A percentile compares a stretch with the other conserved stretches of the same genome.
Evolutionary conservation across 108 stramenopile genomes (phyloP).

Genomic region (Pseudonitzschia pungens): DNA sequence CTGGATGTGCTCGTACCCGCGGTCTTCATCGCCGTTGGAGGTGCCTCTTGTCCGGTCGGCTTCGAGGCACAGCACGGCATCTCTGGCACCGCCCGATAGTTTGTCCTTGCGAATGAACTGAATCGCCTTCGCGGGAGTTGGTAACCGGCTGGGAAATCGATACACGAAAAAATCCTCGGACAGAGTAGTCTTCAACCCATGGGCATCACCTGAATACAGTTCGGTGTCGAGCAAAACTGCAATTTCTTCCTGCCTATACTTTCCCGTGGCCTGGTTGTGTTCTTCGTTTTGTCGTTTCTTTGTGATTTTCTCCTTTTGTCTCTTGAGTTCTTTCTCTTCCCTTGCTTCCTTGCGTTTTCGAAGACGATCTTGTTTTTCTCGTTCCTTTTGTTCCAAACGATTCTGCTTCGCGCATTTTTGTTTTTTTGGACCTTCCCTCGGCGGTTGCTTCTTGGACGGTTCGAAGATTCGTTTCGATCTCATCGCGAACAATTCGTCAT

Average conservation of each 20-base stretch:
- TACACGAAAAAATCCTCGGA: constrained; percentile 22
- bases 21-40: neutral
- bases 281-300: constrained; percentile 33
- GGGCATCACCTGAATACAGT: constrained; percentile 17
- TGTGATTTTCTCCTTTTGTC: constrained; percentile 23
- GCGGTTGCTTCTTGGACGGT: neutral
- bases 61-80: constrained; percentile 32
- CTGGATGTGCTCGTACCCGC: constrained; percentile 30
- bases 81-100: constrained; percentile 46
- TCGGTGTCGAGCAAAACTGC: constrained; percentile 45
- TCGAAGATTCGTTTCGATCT: constrained; percentile 2
- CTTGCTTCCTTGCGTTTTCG: constrained; percentile 30
- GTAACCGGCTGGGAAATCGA: neutral
- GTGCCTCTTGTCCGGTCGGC: constrained; percentile 12
- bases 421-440: neutral
- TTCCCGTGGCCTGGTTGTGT: constrained; percentile 42
- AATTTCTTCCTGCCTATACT: constrained; percentile 50
- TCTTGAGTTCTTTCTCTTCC: constrained; percentile 25
- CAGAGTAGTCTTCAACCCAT: constrained; percentile 15
- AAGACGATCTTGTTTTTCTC: constrained; percentile 16
- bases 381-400: constrained; percentile 9
- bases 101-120: constrained; percentile 60
- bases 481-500: constrained; percentile 5
- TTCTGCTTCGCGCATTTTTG: constrained; percentile 7
- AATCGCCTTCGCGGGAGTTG: constrained; percentile 22